Evolutionary conservation across 306 rosid genomes (phyloP), one percentile per base, ranked within the genome.

Genomic region (Pterocarpus santalinus): DNA sequence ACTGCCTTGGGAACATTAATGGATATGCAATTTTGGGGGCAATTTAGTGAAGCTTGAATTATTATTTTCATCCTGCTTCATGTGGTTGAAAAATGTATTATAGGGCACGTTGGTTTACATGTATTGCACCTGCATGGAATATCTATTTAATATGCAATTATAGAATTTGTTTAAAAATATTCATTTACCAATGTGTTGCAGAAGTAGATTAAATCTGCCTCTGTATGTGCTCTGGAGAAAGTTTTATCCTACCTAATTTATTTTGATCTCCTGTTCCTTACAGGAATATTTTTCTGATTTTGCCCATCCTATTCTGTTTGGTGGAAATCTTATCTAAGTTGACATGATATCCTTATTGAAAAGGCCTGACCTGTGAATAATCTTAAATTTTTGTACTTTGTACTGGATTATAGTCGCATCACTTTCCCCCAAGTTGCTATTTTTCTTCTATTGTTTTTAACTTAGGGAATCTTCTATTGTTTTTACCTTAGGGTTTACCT

Each of bases 11-110:
- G 36, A 17, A 62, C 47, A 30, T 63, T 32, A 63, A 3, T 75
- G 17, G n/a, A 43, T 55, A 17, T 67, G 16, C 69, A 73, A 66
- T 57, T 56, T 80, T 39, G 36, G 22, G 68, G 28, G 65, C 15
- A 57, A 75, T 47, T 61, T 30, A 51, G 43, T 61, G 73, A 36
- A 61, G 41, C 39, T 67, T 60, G n/a, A 69, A 76, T 46, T 69
- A 12, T 58, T 56, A 15, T 43, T 28, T 44, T 14, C 58, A n/a
- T 76, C 49, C 43, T 38, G 43, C 13, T 33, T 8, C 34, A 35
- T 14, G 65, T 61, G 34, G 57, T 75, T 47, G 72, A 47, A 49
- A 43, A 36, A 69, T 22, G 30, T 41, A 10, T n/a, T 15, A 22
- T 34, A 7, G 60, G 33, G 43, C 11, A 34, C 10, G 35, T 57